Evolutionary conservation across 2,329 filamentous ascomycete genomes (phyloP).

Genomic region (Talaromyces funiculosus): DNA sequence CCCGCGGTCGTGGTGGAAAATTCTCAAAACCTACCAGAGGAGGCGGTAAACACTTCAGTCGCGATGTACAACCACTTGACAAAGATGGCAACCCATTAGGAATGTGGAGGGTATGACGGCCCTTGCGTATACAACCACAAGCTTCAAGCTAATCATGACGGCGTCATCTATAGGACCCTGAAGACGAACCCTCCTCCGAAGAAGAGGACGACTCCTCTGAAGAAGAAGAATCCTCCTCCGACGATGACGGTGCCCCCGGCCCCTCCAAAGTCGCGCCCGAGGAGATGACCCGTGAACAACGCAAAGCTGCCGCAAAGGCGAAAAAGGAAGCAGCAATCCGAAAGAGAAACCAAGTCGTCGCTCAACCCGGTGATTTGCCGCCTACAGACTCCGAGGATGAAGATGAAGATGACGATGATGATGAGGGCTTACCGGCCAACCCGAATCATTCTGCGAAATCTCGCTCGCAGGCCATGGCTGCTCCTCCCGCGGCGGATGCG

Average conservation of each 20-base stretch:
- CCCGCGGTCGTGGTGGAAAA: conserved; percentile 17
- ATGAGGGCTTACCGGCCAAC: conserved; percentile 60
- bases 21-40: conserved; percentile 18
- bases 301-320: conserved; percentile 79
- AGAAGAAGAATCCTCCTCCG: conserved; percentile 43
- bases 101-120: conserved; percentile 62
- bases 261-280: conserved; percentile 40
- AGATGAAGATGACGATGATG: conserved; percentile 22
- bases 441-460: conserved; percentile 73
- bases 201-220: conserved; percentile 47
- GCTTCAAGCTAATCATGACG: background rate
- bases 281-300: conserved; percentile 74
- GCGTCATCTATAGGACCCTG: conserved; percentile 24
- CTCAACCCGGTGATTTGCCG: conserved; percentile 81
- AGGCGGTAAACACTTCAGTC: conserved; percentile 88
- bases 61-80: conserved; percentile 81
- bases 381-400: conserved; percentile 57
- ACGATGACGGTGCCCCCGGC: conserved; percentile 39
- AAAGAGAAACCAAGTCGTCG: conserved; percentile 62
- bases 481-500: conserved; percentile 32
- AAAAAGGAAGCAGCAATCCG: conserved; percentile 85
- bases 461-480: conserved; percentile 63
- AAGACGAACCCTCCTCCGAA: conserved; percentile 35
- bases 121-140: background rate
- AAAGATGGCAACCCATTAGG: conserved; percentile 81